These are phyloP conservation scores for Paramecium primaurelia DNA, from an alignment of 73 alveolate genomes.

Conservation along the genomic window DNA sequence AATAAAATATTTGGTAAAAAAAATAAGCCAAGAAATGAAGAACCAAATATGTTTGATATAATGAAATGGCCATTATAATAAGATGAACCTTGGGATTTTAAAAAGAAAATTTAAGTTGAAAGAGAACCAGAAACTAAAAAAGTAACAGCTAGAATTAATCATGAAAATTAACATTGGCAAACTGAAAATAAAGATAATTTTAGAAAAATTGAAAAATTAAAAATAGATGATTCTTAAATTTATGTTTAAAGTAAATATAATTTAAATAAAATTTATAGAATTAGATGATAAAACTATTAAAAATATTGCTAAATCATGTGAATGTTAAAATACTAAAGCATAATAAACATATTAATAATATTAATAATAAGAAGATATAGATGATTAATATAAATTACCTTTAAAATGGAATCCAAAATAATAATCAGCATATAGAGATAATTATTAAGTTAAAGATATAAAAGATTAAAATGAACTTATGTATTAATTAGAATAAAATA, in stretches of 20 bases:
- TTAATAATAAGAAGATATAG: not conserved
- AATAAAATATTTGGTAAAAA: conserved; percentile 13
- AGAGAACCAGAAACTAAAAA: conserved; percentile 23
- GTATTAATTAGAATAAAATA: conserved; percentile 19
- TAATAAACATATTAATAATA: not conserved
- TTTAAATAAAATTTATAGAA: not conserved
- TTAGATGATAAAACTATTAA: conserved; percentile 29
- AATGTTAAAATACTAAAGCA: not conserved
- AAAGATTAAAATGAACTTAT: not conserved
- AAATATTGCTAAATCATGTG: conserved; percentile 20
- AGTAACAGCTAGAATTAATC: conserved; percentile 1
- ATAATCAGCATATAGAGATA: conserved; percentile 39
- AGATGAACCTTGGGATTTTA: conserved; percentile 54
- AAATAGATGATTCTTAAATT: not conserved
- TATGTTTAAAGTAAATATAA: not conserved
- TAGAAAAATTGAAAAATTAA: conserved; percentile 44
- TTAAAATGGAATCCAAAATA: conserved; percentile 17
- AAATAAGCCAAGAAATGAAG: conserved; percentile 41
- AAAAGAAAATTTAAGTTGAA: conserved; percentile 23
- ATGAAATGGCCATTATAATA: not conserved
- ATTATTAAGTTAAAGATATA: conserved; percentile 22
- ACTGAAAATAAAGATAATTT: conserved; percentile 46
- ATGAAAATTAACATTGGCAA: conserved; percentile 9
- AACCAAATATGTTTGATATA: conserved; percentile 28
- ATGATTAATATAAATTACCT: not conserved